Evolutionary conservation across 2,329 filamentous ascomycete species (phyloP).

Genomic region (Periconia sp.): DNA sequence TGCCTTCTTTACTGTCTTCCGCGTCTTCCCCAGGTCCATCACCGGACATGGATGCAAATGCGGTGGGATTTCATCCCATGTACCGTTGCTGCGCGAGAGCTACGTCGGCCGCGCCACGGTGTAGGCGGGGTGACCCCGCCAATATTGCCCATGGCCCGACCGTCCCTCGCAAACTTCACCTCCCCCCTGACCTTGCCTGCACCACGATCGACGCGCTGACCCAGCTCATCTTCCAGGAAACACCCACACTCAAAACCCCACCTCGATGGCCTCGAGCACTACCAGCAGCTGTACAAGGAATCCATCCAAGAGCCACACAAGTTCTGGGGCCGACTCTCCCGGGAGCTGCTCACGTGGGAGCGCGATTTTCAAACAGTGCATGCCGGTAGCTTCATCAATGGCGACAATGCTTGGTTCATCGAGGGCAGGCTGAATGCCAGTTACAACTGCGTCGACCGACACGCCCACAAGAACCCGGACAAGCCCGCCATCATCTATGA

Average conservation of each 20-base stretch:
- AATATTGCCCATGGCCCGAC: constrained; percentile 7
- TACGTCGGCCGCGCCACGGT: constrained; percentile 14
- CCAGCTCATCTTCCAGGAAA: constrained; percentile 47
- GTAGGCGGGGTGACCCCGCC: constrained; percentile 40
- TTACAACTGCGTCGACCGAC: constrained; percentile 96
- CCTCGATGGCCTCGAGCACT: constrained; percentile 61
- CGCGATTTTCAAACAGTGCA: constrained; percentile 89
- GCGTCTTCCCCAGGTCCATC: too few species aligned
- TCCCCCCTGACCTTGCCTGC: background rate
- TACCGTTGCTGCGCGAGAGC: background rate
- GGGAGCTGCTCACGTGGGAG: constrained; percentile 88
- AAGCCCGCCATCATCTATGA: constrained; percentile 98
- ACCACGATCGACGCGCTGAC: constrained; percentile 10
- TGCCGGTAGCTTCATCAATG: constrained; percentile 72
- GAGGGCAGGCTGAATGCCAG: constrained; percentile 93
- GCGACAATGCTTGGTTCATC: constrained; percentile 91
- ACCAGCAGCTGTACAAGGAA: constrained; percentile 69
- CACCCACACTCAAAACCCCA: constrained; percentile 62
- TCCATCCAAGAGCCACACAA: constrained; percentile 86
- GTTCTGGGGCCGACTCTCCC: constrained; percentile 86
- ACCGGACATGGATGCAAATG: too few species aligned
- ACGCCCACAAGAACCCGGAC: constrained; percentile 92
- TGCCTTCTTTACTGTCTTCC: constrained; percentile 5
- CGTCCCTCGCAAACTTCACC: background rate
- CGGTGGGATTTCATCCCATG: constrained; percentile 8